These are phyloP conservation scores for Starmerella asiatica DNA, from an alignment of 805 yeast genomes.

Conservation along the genomic window DNA sequence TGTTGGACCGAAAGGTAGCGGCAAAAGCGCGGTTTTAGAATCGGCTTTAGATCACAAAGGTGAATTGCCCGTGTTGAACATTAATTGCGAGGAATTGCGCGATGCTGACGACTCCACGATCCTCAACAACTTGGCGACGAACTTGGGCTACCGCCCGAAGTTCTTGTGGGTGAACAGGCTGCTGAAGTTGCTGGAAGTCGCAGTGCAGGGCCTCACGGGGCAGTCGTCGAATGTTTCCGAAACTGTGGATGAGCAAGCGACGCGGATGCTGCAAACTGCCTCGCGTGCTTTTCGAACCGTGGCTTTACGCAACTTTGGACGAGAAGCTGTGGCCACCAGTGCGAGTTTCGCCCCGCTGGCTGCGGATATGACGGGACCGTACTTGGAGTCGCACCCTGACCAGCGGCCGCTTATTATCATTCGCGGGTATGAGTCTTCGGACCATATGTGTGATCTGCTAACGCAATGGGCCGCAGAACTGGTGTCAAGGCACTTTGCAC, in stretches of 20 bases:
- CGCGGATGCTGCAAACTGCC: slow-evolving; percentile 24
- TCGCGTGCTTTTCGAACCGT: slow-evolving; percentile 53
- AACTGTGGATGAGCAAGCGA: slow-evolving; percentile 24
- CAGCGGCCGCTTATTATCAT: slow-evolving; percentile 18
- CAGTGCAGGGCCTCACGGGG: slow-evolving; percentile 81
- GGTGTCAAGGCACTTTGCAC: slow-evolving; percentile 68
- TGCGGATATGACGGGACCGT: slow-evolving; percentile 2
- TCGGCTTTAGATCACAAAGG: slow-evolving; percentile 56
- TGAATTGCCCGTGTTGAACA: slow-evolving; percentile 41
- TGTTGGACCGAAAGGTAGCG: slow-evolving; percentile 92
- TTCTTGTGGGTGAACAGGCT: slow-evolving; percentile 84
- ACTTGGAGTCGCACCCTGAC: slow-evolving; percentile 16
- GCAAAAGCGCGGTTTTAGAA: slow-evolving; percentile 46
- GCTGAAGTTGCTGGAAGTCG: slow-evolving; percentile 67
- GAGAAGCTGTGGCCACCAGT: background rate
- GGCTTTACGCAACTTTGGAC: slow-evolving; percentile 28
- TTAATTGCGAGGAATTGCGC: slow-evolving; percentile 67
- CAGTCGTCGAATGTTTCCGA: slow-evolving; percentile 33
- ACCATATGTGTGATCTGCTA: slow-evolving; percentile 45
- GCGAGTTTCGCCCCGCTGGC: no score
- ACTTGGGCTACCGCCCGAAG: slow-evolving; percentile 83
- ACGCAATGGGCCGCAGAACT: slow-evolving; percentile 84
- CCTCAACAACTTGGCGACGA: slow-evolving; percentile 52
- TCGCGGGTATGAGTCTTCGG: slow-evolving; percentile 17
- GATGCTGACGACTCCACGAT: slow-evolving; percentile 66